phyloP scores from a whole-genome alignment of 2,329 filamentous ascomycete genomes.

The Ramularia collo-cygni region DNA sequence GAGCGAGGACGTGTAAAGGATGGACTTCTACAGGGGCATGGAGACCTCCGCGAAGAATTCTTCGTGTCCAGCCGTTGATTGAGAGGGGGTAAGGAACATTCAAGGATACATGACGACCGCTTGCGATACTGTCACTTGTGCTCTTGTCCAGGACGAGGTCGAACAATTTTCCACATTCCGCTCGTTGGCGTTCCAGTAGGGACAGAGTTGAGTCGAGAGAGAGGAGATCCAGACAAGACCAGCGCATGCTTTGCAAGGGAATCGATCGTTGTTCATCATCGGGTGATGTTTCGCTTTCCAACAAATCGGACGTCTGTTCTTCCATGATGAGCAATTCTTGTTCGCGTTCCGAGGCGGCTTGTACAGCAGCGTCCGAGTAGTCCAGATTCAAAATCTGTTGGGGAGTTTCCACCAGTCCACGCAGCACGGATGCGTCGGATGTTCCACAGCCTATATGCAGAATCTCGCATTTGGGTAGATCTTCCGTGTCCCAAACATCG shows the following conservation, averaged over 20 bases:
- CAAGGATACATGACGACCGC: conserved; percentile 12
- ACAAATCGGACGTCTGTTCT: not conserved
- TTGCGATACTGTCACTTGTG: conserved; percentile 19
- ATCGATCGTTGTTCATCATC: not conserved
- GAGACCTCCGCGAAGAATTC: conserved; percentile 11
- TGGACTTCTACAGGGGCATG: conserved; percentile 25
- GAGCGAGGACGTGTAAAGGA: conserved; percentile 33
- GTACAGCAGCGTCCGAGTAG: conserved; percentile 14
- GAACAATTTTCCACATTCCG: conserved; percentile 10
- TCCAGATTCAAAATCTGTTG: conserved; percentile 19
- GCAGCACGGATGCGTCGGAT: conserved; percentile 11
- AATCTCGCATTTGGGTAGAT: conserved; percentile 11
- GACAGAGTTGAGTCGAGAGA: conserved; percentile 14
- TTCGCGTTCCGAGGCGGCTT: conserved; percentile 15
- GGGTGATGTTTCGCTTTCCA: not conserved
- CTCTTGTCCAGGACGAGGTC: conserved; percentile 20
- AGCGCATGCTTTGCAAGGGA: conserved; percentile 10
- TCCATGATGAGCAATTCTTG: conserved; percentile 10
- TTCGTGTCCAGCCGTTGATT: conserved; percentile 18
- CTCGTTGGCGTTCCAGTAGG: conserved; percentile 8
- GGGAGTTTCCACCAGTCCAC: conserved; percentile 11
- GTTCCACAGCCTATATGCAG: conserved; percentile 19
- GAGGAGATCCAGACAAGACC: conserved; percentile 17
- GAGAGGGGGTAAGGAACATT: conserved; percentile 16
- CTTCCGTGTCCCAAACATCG: conserved; percentile 12